Evolutionary conservation across 1,284 basidiomycete genomes (phyloP).

Genomic region (Pulveroboletus sp.): DNA sequence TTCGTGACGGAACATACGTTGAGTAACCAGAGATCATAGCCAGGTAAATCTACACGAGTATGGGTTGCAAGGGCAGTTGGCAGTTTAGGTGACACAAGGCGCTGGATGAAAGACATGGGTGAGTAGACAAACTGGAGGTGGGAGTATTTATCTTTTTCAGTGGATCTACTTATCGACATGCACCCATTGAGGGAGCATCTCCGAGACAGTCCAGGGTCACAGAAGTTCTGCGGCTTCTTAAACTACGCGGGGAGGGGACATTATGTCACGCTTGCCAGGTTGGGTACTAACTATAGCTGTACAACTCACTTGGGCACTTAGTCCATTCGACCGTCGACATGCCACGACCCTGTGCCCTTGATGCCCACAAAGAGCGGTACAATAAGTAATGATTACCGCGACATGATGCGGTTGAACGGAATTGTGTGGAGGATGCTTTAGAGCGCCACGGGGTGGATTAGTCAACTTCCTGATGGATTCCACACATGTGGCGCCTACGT

Average conservation of each 20-base stretch:
- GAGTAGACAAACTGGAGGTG: not conserved
- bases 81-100: conserved; percentile 18
- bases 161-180: not conserved
- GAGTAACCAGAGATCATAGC: conserved; percentile 27
- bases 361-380: not conserved
- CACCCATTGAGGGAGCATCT: not conserved
- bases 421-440: not conserved
- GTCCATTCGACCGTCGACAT: not conserved
- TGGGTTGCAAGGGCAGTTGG: conserved; percentile 16
- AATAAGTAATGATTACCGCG: not conserved
- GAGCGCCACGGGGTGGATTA: not conserved
- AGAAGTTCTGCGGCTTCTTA: not conserved
- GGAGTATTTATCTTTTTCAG: not conserved
- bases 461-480: not conserved
- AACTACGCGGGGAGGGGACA: not conserved
- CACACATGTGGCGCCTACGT: not conserved
- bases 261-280: not conserved
- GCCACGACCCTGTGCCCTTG: not conserved
- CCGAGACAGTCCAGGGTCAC: not conserved
- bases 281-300: not conserved
- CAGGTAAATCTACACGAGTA: conserved; percentile 22
- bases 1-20: conserved; percentile 12
- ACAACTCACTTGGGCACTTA: not conserved
- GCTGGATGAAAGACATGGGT: conserved; percentile 17
- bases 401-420: not conserved